Base-by-base conservation (phyloP, 148 eudicot genomes). In the Cornus suecica region DNA sequence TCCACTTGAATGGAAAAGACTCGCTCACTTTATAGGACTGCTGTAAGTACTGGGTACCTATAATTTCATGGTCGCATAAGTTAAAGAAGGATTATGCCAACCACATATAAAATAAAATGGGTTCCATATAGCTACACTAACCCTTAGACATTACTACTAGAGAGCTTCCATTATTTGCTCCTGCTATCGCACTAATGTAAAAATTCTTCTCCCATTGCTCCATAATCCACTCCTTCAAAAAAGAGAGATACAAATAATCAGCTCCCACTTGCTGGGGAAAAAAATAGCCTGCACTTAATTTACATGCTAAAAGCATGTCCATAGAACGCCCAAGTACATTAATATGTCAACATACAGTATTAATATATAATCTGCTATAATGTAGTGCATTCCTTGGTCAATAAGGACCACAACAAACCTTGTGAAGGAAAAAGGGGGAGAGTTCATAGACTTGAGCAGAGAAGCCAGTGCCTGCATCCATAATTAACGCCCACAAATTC, bases 381-480 rank as follows among this genome's bases (percentile, higher is more conserved):
- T 37, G 42, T 37, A 37, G 42, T 37, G 42, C 42, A 37, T 37
- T 37, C 51, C 9, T 10, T 28, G 61, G 48, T 41, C 58, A 28
- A 10, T 27, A 25, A 31, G 31, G 62, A 37, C 42, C 42, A 37
- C 42, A 37, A 37, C 42, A 28, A 22, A 94, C 99, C 99, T 94
- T 94, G 80, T 87, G 94, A 74, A 94, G 91, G 66, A 94, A 94
- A 70, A 74, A 68, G 61, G 99, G 94, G 14, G 97, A 92, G 52
- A 92, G 83, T 75, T 94, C 90, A 79, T 92, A 92, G 79, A 91
- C 90, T 88, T 94, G 99, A 74, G 79, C 75, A 78, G 70, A 74
- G 74, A 94, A 94, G 31, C 97, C 99, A 76, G 97, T 92, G 71
- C 97, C 97, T 65, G 99, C 96, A 86, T 94, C 99, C 99, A 94